These are phyloP conservation scores for Penicillium digitatum DNA, from an alignment of 2,329 filamentous ascomycete genomes.

Conservation along the genomic window DNA sequence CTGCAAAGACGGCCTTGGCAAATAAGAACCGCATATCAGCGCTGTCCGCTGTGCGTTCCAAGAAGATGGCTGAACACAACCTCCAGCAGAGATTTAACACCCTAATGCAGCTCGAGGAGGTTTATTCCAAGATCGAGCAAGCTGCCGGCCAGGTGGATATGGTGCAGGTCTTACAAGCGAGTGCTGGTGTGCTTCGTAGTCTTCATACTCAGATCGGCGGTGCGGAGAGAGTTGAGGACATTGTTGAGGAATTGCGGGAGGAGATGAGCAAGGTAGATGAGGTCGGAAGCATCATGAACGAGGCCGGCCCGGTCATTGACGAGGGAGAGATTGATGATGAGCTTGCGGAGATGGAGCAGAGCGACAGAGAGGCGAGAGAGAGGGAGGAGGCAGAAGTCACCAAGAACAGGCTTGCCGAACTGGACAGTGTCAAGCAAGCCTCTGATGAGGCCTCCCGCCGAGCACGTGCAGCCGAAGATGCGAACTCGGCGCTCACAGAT, in stretches of 20 bases:
- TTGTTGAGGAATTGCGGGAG: constrained; percentile 70
- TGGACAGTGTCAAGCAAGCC: constrained; percentile 41
- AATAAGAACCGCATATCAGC: constrained; percentile 72
- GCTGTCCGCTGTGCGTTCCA: constrained; percentile 72
- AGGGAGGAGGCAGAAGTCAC: constrained; percentile 50
- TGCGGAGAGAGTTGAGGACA: constrained; percentile 67
- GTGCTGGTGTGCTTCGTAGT: constrained; percentile 64
- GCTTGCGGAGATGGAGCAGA: constrained; percentile 68
- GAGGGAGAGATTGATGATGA: constrained; percentile 85
- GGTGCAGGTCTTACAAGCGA: constrained; percentile 75
- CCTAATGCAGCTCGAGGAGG: constrained; percentile 75
- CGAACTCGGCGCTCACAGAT: constrained; percentile 36
- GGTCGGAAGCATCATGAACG: constrained; percentile 70
- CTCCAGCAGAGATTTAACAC: constrained; percentile 69
- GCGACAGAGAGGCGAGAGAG: constrained; percentile 48
- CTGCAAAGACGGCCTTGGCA: constrained; percentile 66
- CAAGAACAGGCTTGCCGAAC: constrained; percentile 48
- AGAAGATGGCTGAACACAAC: constrained; percentile 73
- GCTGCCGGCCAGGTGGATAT: constrained; percentile 81
- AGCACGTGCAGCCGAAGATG: constrained; percentile 23
- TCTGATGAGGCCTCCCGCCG: constrained; percentile 40
- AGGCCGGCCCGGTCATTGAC: constrained; percentile 60
- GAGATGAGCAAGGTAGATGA: constrained; percentile 82
- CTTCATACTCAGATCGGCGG: constrained; percentile 77
- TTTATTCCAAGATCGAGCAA: constrained; percentile 77